phyloP scores from a whole-genome alignment of 2,329 filamentous ascomycete species.

The Monosporascus sp. region DNA sequence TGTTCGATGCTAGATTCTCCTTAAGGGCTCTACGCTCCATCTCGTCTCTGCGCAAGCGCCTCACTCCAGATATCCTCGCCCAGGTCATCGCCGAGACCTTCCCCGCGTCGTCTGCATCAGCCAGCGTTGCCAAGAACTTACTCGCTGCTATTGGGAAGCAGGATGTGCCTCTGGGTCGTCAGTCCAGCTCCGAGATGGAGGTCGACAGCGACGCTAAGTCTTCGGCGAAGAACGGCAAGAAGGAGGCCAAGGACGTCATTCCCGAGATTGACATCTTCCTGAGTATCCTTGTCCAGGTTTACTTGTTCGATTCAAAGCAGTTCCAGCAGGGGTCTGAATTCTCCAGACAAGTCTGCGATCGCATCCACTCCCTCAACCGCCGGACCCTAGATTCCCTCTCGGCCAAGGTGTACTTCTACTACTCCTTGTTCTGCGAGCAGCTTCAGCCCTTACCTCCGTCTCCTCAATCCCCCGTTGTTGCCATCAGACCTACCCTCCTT shows the following conservation, averaged over 20 bases:
- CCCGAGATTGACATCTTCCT: constrained; percentile 88
- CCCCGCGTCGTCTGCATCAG: constrained; percentile 54
- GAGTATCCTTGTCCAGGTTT: constrained; percentile 79
- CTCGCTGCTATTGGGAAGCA: constrained; percentile 65
- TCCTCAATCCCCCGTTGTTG: constrained; percentile 78
- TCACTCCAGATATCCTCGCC: constrained; percentile 75
- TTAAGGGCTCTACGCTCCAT: constrained; percentile 91
- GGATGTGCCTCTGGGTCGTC: constrained; percentile 56
- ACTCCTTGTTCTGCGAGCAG: constrained; percentile 90
- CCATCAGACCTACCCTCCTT: constrained; percentile 79
- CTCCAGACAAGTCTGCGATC: constrained; percentile 76
- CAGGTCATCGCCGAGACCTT: constrained; percentile 80
- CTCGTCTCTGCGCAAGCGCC: constrained; percentile 88
- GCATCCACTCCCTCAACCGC: constrained; percentile 84
- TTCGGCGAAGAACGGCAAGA: constrained; percentile 53
- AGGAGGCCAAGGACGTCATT: constrained; percentile 67
- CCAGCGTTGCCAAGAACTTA: constrained; percentile 62
- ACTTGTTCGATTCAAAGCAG: constrained; percentile 80
- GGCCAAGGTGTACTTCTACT: constrained; percentile 97
- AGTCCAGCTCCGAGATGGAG: constrained; percentile 63
- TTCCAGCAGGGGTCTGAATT: constrained; percentile 77
- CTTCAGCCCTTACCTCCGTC: constrained; percentile 83
- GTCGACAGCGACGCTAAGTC: constrained; percentile 58
- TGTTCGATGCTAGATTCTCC: constrained; percentile 94
- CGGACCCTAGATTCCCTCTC: constrained; percentile 90